Evolutionary conservation across 2,329 filamentous ascomycete genomes (phyloP).

Genomic region (Ophiocordyceps polyrhachis-furcata): DNA sequence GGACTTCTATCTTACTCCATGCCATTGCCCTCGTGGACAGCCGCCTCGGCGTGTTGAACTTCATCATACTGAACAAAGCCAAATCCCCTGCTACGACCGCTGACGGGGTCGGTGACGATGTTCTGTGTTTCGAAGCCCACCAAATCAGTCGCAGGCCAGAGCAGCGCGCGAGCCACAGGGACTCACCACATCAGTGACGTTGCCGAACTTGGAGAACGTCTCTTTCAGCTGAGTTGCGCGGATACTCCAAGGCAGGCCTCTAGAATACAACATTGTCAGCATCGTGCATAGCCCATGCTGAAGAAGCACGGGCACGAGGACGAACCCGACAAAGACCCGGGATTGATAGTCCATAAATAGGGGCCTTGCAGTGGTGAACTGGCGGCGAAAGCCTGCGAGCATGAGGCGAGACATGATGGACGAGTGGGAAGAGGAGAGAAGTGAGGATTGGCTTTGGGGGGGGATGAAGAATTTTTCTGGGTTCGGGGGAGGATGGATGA

Average conservation of each 20-base stretch:
- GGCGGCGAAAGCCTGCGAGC: not conserved
- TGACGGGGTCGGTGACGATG: not conserved
- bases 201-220: not conserved
- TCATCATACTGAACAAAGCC: not conserved
- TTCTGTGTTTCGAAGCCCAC: not conserved
- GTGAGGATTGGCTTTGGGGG: not conserved
- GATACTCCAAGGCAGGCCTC: not conserved
- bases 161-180: not conserved
- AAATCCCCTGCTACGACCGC: not conserved
- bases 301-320: not conserved
- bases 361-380: not conserved
- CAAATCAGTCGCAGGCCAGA: not conserved
- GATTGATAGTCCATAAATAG: not conserved
- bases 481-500: not conserved
- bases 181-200: not conserved
- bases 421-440: not conserved
- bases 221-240: not conserved
- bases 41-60: not conserved
- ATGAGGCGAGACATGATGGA: not conserved
- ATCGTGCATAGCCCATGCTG: not conserved
- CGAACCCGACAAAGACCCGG: not conserved
- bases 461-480: not conserved
- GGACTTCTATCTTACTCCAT: not conserved
- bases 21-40: not conserved
- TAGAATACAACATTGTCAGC: not conserved